Conservation (phyloP, 208 protist genomes). For the Leishmania gerbilli region DNA sequence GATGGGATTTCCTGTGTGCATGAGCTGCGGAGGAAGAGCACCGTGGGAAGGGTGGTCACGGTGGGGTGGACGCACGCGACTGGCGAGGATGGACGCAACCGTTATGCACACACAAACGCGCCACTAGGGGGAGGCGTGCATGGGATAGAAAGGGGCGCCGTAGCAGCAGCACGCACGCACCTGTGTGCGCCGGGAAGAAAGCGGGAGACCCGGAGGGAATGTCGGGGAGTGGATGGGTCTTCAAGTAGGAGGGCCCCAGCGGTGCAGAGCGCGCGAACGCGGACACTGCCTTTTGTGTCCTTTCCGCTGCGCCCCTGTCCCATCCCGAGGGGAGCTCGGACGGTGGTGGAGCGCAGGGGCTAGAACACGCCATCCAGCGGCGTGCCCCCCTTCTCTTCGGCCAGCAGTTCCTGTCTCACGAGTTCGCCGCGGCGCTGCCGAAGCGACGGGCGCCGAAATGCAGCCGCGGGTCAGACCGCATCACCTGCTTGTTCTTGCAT, state of each 20-base stretch:
- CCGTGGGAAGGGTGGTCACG: not conserved
- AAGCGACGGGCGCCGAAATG: slow-evolving; percentile 56
- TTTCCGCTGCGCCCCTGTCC: not conserved
- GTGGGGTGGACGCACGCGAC: not conserved
- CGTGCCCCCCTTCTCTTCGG: not conserved
- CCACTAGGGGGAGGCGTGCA: not conserved
- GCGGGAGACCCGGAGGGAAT: not conserved
- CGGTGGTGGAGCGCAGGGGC: slow-evolving; percentile 1
- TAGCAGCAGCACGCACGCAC: not conserved
- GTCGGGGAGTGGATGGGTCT: not conserved
- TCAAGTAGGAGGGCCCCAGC: not conserved
- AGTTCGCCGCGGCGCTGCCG: slow-evolving; percentile 1
- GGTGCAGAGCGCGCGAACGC: not conserved
- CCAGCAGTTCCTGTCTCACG: not conserved
- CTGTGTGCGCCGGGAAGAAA: not conserved
- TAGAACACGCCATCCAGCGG: not conserved
- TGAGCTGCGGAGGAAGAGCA: not conserved
- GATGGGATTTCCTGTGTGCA: not conserved
- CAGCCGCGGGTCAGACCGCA: slow-evolving; percentile 42
- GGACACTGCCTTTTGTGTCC: not conserved
- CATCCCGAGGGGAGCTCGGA: not conserved
- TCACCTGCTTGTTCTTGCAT: slow-evolving; percentile 24
- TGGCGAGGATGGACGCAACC: not conserved
- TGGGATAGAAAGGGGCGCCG: not conserved
- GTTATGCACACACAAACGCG: not conserved